Base-by-base conservation (phyloP, 371 early-diverging fungal species). In the Choanephora cucurbitarum region DNA sequence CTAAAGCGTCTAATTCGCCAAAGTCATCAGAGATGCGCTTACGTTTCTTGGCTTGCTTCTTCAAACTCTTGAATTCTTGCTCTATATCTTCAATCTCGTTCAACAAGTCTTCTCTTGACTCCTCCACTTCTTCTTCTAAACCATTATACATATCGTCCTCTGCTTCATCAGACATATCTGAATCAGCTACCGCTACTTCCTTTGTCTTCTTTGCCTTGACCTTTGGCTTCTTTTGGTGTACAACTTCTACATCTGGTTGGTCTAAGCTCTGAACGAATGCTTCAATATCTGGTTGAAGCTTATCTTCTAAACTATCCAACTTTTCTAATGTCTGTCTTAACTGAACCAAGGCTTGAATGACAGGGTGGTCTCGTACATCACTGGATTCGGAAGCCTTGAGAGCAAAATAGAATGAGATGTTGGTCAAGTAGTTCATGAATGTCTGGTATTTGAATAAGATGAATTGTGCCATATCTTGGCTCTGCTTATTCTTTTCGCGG, bases 361-460 rank as follows among this genome's bases (percentile, higher is more conserved):
- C 92, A 9, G 95, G 95, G 68, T 96, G 96, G 48, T 86, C 81
- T 43, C 80, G 84, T 40, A 90, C 60, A 51, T 83, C 75, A 13
- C 70, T 64, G 0, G 79, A 42, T 5, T 77, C 80, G 14, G 88
- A 85, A 15, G 93, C 84, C 64, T 91, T 91, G 44, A 92, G 62
- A 1, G 83, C 83, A 52, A 96, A 79, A 68, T 94, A 95, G 52
- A 93, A 95, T 18, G 95, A 85, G 51, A 95, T 82, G 59, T 96
- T 96, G 57, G 88, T 90, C 61, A 95, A 72, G 66, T 95, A 96
- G 55, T 84, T 85, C 69, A 89, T 72, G 19, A 73, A 44, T 1
- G 72, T 57, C 49, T 79, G 79, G 74, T 79, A 81, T 74, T 83
- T 81, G 40, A 84, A 77, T 19, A 75, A 65, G 13, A 82, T 34